phyloP scores from a whole-genome alignment of 2,329 filamentous ascomycete genomes.

The Colletotrichum aenigma region DNA sequence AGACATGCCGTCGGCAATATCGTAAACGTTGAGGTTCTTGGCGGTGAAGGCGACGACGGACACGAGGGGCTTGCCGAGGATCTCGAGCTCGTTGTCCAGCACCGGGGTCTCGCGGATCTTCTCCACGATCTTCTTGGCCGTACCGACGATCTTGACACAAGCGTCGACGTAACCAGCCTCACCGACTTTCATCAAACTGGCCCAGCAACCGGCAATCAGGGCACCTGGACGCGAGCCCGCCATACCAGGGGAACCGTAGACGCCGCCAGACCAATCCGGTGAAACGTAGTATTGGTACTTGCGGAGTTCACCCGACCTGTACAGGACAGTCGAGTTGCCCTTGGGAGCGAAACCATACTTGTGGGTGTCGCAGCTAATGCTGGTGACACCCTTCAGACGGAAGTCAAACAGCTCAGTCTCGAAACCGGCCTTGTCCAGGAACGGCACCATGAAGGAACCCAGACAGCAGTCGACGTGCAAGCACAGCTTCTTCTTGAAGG shows the following conservation, averaged over 20 bases:
- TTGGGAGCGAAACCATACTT: slow-evolving; percentile 99
- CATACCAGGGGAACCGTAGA: slow-evolving; percentile 92
- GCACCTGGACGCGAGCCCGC: slow-evolving; percentile 92
- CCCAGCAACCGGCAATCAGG: slow-evolving; percentile 95
- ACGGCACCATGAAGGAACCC: slow-evolving; percentile 92
- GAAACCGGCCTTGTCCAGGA: slow-evolving; percentile 92
- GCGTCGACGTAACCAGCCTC: slow-evolving; percentile 87
- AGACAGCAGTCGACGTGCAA: slow-evolving; percentile 98
- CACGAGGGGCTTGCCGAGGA: slow-evolving; percentile 86
- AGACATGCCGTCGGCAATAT: slow-evolving; percentile 88
- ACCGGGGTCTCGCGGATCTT: slow-evolving; percentile 73
- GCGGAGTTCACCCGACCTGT: slow-evolving; percentile 79
- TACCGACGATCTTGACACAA: slow-evolving; percentile 86
- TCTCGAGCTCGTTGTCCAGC: slow-evolving; percentile 73
- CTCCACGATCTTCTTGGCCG: slow-evolving; percentile 80
- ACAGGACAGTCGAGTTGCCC: slow-evolving; percentile 92
- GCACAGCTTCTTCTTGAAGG: slow-evolving; percentile 77
- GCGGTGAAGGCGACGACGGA: slow-evolving; percentile 88
- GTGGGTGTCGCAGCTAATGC: slow-evolving; percentile 96
- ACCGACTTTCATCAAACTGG: slow-evolving; percentile 85
- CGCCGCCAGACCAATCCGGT: slow-evolving; percentile 92
- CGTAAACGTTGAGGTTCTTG: slow-evolving; percentile 89
- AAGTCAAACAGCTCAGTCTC: slow-evolving; percentile 91
- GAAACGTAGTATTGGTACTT: slow-evolving; percentile 96
- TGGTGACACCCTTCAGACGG: slow-evolving; percentile 89